phyloP scores from a whole-genome alignment of 2,329 filamentous ascomycete species.

The Samsoniella hepiali region DNA sequence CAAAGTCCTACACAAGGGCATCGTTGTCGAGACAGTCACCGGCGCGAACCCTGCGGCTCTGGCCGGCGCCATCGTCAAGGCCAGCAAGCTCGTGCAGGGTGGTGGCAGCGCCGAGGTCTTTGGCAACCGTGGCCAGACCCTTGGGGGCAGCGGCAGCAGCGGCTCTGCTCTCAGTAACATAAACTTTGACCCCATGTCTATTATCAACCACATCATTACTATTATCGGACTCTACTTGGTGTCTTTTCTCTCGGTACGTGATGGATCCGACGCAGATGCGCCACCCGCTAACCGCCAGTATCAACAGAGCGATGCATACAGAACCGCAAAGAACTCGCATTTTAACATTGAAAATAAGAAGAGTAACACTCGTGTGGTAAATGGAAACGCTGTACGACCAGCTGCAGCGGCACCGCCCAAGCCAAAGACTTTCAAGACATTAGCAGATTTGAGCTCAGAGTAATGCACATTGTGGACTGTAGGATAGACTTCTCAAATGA shows the following conservation, averaged over 20 bases:
- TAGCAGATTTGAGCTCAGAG: constrained; percentile 48
- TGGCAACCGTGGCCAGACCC: constrained; percentile 53
- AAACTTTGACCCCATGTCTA: constrained; percentile 38
- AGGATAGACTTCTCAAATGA: background rate
- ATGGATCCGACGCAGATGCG: constrained; percentile 19
- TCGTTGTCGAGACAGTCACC: constrained; percentile 69
- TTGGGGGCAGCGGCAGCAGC: constrained; percentile 42
- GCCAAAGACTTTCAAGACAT: constrained; percentile 43
- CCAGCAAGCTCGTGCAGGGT: constrained; percentile 50
- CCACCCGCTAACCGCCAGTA: background rate
- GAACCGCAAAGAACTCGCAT: constrained; percentile 55
- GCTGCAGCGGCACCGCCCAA: constrained; percentile 31
- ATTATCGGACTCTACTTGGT: constrained; percentile 61
- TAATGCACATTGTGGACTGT: constrained; percentile 10
- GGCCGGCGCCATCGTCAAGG: constrained; percentile 71
- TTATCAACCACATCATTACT: constrained; percentile 49
- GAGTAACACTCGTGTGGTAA: constrained; percentile 22
- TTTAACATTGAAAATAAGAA: constrained; percentile 52
- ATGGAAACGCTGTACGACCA: constrained; percentile 24
- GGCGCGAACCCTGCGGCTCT: constrained; percentile 79
- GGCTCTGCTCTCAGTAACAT: constrained; percentile 17
- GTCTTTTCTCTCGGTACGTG: constrained; percentile 57
- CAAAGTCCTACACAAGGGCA: constrained; percentile 77
- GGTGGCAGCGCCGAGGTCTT: constrained; percentile 46
- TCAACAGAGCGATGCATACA: constrained; percentile 57